Base-by-base conservation (phyloP, 2,329 filamentous ascomycete genomes). In the Chrysoporthe cubensis region DNA sequence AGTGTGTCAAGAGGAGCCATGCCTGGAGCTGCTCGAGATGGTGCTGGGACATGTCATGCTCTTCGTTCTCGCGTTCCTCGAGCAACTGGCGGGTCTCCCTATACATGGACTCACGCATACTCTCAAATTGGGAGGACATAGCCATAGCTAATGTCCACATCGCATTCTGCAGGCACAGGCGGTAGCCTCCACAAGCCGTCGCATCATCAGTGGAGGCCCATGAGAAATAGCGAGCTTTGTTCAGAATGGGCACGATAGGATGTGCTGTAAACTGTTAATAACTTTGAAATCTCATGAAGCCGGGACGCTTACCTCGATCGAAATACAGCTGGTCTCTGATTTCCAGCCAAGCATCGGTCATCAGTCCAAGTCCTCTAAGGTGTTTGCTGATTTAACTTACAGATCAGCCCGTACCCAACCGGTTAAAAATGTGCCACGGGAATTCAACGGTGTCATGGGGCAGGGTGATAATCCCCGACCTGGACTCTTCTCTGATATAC, bases 61-160 rank as follows among this genome's bases (percentile, higher is more conserved):
- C 54, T 7, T 42, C 37, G 16, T 40, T 21, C 32, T 58, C 56
- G 42, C 71, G 67, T 4, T 54, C 32, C 59, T 73, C 72, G 59
- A 73, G 69, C 26, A 64, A 61, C 48, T 61, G 46, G 4, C 71
- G 68, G 34, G 56, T 54, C 9, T 40, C 42, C 1, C 50, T 43
- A 32, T 66, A 66, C 16, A 66, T 56, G n/a, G 57, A 62, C n/a
- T 66, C 64, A 13, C 57, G 64, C 37, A 66, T 66, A 11, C 42
- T 61, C 18, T 71, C 74, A 57, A 75, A 76, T 34, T 78, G 78
- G 1, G 74, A 73, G 0, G 78, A 80, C 14, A 75, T 58, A 0
- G 75, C 71, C 1, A 78, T 75, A 13, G 78, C 78, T 11, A 78
- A 58, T 1, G 77, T 75, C 77, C 78, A 78, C 77, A 80, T 77